Evolutionary conservation across 2,329 filamentous ascomycete species (phyloP).

Genomic region (Xylariaceae sp.): DNA sequence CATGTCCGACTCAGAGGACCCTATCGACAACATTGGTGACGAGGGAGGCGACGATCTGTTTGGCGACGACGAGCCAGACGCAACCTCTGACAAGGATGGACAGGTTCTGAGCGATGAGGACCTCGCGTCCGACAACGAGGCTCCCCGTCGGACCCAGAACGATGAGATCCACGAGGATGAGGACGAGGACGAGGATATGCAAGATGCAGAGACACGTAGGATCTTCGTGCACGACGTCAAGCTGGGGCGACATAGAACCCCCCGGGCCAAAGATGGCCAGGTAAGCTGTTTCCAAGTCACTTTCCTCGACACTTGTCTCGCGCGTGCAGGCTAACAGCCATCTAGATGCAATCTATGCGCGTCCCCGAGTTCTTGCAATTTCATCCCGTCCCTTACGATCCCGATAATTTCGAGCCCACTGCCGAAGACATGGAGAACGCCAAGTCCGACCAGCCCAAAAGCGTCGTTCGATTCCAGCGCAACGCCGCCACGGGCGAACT

Average conservation of each 20-base stretch:
- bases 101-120: slow-evolving; percentile 58
- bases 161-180: slow-evolving; percentile 42
- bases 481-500: slow-evolving; percentile 62
- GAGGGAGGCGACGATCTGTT: slow-evolving; percentile 60
- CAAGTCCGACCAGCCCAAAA: slow-evolving; percentile 53
- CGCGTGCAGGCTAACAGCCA: slow-evolving; percentile 5
- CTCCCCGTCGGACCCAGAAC: slow-evolving; percentile 35
- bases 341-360: slow-evolving; percentile 64
- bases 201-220: slow-evolving; percentile 46
- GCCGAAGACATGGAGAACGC: slow-evolving; percentile 52
- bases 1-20: slow-evolving; percentile 57
- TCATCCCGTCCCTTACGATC: slow-evolving; percentile 62
- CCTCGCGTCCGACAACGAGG: slow-evolving; percentile 48
- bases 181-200: slow-evolving; percentile 38
- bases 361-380: slow-evolving; percentile 70
- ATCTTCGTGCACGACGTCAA: slow-evolving; percentile 61
- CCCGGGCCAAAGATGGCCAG: slow-evolving; percentile 66
- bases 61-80: slow-evolving; percentile 54
- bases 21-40: slow-evolving; percentile 43
- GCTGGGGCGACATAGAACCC: slow-evolving; percentile 65
- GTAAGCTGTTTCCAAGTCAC: slow-evolving; percentile 40
- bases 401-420: slow-evolving; percentile 61
- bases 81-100: slow-evolving; percentile 60
- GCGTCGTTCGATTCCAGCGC: slow-evolving; percentile 66
- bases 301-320: not conserved